phyloP scores from a whole-genome alignment of 2,329 filamentous ascomycete species.

The Diaporthe sp. region DNA sequence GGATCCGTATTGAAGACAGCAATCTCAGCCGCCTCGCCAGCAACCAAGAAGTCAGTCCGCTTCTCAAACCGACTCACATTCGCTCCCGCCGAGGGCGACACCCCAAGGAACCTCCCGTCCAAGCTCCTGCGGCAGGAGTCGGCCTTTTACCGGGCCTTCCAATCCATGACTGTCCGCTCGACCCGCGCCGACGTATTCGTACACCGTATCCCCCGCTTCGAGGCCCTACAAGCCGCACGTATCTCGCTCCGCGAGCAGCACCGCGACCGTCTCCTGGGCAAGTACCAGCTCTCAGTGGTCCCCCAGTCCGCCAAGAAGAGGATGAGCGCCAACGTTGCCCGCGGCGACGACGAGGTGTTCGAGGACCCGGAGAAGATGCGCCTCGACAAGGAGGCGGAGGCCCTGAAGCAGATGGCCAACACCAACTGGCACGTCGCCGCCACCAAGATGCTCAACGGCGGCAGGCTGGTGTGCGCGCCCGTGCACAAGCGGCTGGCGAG shows the following conservation, averaged over 20 bases:
- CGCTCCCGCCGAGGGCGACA: slow-evolving; percentile 46
- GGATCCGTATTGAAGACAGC: slow-evolving; percentile 20
- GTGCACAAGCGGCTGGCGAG: slow-evolving; percentile 70
- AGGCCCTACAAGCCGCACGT: slow-evolving; percentile 86
- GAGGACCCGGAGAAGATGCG: slow-evolving; percentile 72
- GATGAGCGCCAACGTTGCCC: slow-evolving; percentile 77
- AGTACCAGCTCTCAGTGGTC: slow-evolving; percentile 80
- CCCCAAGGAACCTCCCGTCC: slow-evolving; percentile 62
- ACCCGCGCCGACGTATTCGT: slow-evolving; percentile 82
- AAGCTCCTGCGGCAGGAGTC: slow-evolving; percentile 71
- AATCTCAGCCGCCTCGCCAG: slow-evolving; percentile 40
- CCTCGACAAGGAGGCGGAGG: slow-evolving; percentile 83
- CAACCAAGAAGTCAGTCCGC: slow-evolving; percentile 77
- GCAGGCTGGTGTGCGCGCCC: slow-evolving; percentile 72
- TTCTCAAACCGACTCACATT: slow-evolving; percentile 69
- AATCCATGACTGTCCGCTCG: slow-evolving; percentile 75
- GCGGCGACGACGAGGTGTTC: slow-evolving; percentile 73
- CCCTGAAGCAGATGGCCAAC: slow-evolving; percentile 75
- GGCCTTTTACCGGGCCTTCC: slow-evolving; percentile 90
- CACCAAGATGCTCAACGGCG: slow-evolving; percentile 70
- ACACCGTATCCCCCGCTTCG: slow-evolving; percentile 85
- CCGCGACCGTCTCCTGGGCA: slow-evolving; percentile 84
- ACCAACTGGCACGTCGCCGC: slow-evolving; percentile 72
- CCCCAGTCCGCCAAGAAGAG: slow-evolving; percentile 77
- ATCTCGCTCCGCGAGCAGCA: slow-evolving; percentile 79